Conservation (phyloP, 2,329 filamentous ascomycete species). For the Pestalotiopsis sp. region DNA sequence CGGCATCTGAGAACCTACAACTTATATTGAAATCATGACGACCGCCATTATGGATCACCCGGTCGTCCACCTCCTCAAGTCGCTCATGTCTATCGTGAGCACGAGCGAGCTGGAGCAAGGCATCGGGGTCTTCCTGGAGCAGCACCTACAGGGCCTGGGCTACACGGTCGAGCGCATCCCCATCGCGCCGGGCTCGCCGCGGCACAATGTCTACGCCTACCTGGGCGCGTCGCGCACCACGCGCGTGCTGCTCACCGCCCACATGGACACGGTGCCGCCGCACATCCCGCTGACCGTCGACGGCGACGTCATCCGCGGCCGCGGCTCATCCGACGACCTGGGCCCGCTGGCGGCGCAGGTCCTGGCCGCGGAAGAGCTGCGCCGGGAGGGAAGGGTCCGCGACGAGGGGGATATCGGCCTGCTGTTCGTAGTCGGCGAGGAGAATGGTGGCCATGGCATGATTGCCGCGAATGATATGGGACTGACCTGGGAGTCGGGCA, state of each 20-base stretch:
- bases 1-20: too few species aligned
- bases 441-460: slow-evolving; percentile 58
- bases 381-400: slow-evolving; percentile 23
- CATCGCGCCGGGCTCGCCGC: slow-evolving; percentile 32
- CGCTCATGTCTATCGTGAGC: slow-evolving; percentile 38
- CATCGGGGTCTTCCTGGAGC: slow-evolving; percentile 35
- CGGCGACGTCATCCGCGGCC: slow-evolving; percentile 45
- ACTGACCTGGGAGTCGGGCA: slow-evolving; percentile 46
- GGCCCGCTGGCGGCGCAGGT: slow-evolving; percentile 51
- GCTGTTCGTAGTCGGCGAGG: slow-evolving; percentile 50
- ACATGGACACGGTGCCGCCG: slow-evolving; percentile 48
- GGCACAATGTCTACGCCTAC: slow-evolving; percentile 43
- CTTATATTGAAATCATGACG: background rate
- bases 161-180: slow-evolving; percentile 39
- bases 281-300: slow-evolving; percentile 51
- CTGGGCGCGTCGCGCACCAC: slow-evolving; percentile 32
- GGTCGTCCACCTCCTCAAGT: slow-evolving; percentile 32
- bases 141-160: slow-evolving; percentile 32
- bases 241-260: slow-evolving; percentile 35
- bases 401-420: slow-evolving; percentile 31
- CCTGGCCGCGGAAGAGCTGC: slow-evolving; percentile 42
- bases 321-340: slow-evolving; percentile 43
- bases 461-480: slow-evolving; percentile 47
- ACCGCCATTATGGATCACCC: slow-evolving; percentile 14
- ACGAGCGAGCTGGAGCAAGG: slow-evolving; percentile 39